phyloP scores from a whole-genome alignment of 352 stramenopile species.

The Globisporangium echinulatum region DNA sequence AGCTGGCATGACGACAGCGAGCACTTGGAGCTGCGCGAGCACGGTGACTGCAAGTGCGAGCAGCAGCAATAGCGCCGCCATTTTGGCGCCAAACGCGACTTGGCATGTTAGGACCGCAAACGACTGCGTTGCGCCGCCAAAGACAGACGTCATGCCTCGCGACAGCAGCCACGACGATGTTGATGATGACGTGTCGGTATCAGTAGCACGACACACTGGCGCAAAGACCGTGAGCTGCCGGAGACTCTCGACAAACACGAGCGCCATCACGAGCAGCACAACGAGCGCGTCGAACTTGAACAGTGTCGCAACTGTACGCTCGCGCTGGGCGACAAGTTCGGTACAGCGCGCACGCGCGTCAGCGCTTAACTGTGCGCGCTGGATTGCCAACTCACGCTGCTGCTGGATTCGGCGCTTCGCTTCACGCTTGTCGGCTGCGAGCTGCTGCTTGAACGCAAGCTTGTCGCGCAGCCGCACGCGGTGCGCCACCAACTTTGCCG shows the following conservation, averaged over 20 bases:
- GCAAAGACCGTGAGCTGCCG: conserved; percentile 54
- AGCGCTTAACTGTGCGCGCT: not conserved
- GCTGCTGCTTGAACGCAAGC: conserved; percentile 57
- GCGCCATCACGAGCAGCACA: conserved; percentile 60
- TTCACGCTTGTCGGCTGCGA: conserved; percentile 64
- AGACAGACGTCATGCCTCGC: conserved; percentile 18
- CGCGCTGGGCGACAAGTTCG: too few species aligned
- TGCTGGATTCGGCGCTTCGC: conserved; percentile 38
- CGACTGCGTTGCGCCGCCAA: conserved; percentile 37
- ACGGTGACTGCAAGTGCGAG: conserved; percentile 44
- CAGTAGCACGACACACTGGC: conserved; percentile 38
- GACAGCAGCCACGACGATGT: too few species aligned
- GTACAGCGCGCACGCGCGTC: too few species aligned
- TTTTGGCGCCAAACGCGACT: conserved; percentile 62
- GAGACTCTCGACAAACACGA: conserved; percentile 75
- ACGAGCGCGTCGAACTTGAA: conserved; percentile 71
- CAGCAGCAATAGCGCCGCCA: conserved; percentile 38
- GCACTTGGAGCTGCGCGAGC: conserved; percentile 56
- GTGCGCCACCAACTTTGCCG: conserved; percentile 48
- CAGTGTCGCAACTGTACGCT: not conserved
- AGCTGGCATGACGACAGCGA: conserved; percentile 47
- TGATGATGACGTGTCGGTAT: too few species aligned
- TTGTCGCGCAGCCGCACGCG: conserved; percentile 55
- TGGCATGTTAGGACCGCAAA: conserved; percentile 57
- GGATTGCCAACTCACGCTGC: conserved; percentile 41